Base-by-base conservation (phyloP, 768 basidiomycete species). In the Kwoniella sp. region DNA sequence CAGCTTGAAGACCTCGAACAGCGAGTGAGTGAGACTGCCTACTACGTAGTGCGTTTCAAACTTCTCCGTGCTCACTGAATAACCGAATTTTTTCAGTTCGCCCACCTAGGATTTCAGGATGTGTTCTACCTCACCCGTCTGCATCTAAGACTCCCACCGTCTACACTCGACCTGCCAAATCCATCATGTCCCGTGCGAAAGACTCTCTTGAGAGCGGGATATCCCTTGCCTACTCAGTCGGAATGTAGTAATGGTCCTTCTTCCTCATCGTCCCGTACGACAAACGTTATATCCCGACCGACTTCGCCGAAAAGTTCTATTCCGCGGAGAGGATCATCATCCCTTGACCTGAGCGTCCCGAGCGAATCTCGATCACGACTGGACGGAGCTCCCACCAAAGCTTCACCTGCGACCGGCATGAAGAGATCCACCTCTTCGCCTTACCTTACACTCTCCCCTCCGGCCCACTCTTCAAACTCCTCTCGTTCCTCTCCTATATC, bases 61-160 rank as follows among this genome's bases (percentile, higher is more conserved):
- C n/a, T n/a, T n/a, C n/a, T n/a, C n/a, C n/a, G n/a, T n/a, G n/a
- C n/a, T n/a, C n/a, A n/a, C 3, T 49, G 48, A 36, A 27, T 40
- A 24, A 15, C 1, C n/a, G 8, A 19, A 3, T 10, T 7, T 53
- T 5, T 5, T n/a, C 54, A 66, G 65, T 70, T 67, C 40, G 61
- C 58, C 4, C 55, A 58, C 25, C 51, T 59, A n/a, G 69, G 69
- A 2, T 67, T 50, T 25, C 65, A 67, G 47, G 69, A 70, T 52
- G 55, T 67, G 24, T 70, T 70, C 60, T 70, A 70, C 48, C 55
- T 70, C 7, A 54, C 65, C 21, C 47, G 69, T 24, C 52, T 70
- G 9, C 58, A 65, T 1, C 55, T 70, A 3, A 40, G 25, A 26
- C 60, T 70, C 9, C 69, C 66, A 9, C 69, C 69, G 2, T 67